phyloP scores from a whole-genome alignment of 2,329 filamentous ascomycete genomes.

The Alternaria atra region DNA sequence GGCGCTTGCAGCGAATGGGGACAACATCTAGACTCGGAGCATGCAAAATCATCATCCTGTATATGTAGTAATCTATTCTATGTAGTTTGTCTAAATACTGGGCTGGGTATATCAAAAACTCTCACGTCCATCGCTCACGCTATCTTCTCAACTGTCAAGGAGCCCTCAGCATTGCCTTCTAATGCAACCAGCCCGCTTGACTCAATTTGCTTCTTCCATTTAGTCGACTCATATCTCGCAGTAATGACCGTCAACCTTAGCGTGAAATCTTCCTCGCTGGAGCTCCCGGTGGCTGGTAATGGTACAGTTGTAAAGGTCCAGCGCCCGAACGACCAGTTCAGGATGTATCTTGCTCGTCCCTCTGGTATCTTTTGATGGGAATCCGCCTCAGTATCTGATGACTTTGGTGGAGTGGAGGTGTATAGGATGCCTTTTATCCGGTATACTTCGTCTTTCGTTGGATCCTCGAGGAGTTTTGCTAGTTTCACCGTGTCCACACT shows the following conservation, averaged over 20 bases:
- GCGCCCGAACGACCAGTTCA: slow-evolving; percentile 97
- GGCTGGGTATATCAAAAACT: neutral
- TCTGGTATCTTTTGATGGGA: slow-evolving; percentile 47
- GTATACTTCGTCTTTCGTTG: slow-evolving; percentile 94
- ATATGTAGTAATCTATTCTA: neutral
- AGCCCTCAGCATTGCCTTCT: slow-evolving; percentile 30
- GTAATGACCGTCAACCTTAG: slow-evolving; percentile 80
- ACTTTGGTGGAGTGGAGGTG: slow-evolving; percentile 55
- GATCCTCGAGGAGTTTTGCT: slow-evolving; percentile 68
- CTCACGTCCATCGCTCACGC: neutral
- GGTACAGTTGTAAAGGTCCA: slow-evolving; percentile 83
- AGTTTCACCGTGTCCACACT: slow-evolving; percentile 67
- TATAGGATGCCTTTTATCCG: slow-evolving; percentile 82
- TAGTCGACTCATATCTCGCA: slow-evolving; percentile 75
- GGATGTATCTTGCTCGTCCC: slow-evolving; percentile 73
- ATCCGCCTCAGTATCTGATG: slow-evolving; percentile 52
- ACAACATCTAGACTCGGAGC: too few species aligned
- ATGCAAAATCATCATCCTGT: neutral
- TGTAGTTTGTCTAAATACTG: neutral
- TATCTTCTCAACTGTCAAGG: slow-evolving; percentile 34
- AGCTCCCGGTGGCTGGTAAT: slow-evolving; percentile 45
- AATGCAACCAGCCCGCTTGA: slow-evolving; percentile 56
- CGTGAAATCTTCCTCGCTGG: slow-evolving; percentile 60
- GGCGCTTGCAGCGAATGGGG: too few species aligned
- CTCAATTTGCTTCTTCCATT: slow-evolving; percentile 80